These are phyloP conservation scores for Cinnamomum chago DNA, from an alignment of 164 flowering plant genomes.

Conservation along the genomic window DNA sequence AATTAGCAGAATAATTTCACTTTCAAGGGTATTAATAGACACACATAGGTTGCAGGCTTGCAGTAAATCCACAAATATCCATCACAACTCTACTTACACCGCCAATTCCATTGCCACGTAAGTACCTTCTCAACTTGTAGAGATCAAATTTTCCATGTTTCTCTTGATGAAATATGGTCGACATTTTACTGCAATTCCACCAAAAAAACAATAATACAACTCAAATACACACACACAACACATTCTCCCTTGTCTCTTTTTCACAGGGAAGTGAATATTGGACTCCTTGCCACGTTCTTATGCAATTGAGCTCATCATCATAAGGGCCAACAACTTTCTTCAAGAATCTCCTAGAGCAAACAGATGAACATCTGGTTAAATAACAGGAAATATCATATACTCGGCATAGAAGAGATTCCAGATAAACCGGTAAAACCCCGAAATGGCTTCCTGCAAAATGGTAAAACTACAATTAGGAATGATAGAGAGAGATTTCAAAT, in stretches of 20 bases:
- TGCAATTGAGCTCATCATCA: background rate
- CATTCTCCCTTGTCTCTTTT: too few species aligned
- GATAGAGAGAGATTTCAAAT: background rate
- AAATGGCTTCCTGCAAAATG: slow-evolving; percentile 76
- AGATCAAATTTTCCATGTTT: too few species aligned
- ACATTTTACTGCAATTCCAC: too few species aligned
- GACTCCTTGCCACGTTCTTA: background rate
- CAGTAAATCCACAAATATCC: too few species aligned
- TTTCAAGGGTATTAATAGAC: too few species aligned
- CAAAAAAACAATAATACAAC: background rate
- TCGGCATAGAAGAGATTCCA: slow-evolving; percentile 96
- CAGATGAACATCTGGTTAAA: slow-evolving; percentile 24
- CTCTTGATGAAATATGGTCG: too few species aligned
- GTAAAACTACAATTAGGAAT: slow-evolving; percentile 5
- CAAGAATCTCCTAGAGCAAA: background rate
- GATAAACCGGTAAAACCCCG: slow-evolving; percentile 71
- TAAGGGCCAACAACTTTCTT: background rate
- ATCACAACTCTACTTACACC: too few species aligned
- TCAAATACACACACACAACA: too few species aligned
- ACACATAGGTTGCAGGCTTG: too few species aligned
- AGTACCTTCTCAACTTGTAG: too few species aligned
- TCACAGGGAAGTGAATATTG: background rate
- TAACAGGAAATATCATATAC: slow-evolving; percentile 79
- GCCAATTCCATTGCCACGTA: too few species aligned
- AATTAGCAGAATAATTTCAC: too few species aligned